Evolutionary conservation across 1,284 basidiomycete genomes (phyloP).

Genomic region (Kalmanozyma brasiliensis): DNA sequence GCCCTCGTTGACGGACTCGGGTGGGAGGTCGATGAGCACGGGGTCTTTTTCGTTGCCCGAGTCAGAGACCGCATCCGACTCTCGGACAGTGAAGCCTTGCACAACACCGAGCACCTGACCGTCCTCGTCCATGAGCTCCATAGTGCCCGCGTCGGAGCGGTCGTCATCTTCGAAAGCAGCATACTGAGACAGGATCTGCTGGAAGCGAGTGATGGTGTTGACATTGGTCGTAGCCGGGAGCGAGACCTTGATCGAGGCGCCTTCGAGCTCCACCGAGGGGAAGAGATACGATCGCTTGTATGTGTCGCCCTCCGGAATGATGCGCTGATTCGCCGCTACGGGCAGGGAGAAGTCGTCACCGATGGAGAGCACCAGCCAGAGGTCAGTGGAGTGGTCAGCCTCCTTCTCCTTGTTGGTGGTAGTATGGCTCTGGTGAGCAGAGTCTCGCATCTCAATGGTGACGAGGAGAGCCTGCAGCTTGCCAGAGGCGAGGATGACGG

Average conservation of each 20-base stretch:
- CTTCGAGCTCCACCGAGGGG: constrained; percentile 48
- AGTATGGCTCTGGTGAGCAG: constrained; percentile 5
- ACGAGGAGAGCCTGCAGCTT: constrained; percentile 43
- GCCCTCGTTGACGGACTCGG: constrained; percentile 29
- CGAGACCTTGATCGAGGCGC: constrained; percentile 46
- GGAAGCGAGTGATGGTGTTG: constrained; percentile 26
- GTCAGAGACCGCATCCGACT: constrained; percentile 42
- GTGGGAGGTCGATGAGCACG: constrained; percentile 52
- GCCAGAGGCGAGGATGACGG: constrained; percentile 38
- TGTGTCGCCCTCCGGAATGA: constrained; percentile 29
- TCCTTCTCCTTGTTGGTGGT: constrained; percentile 4
- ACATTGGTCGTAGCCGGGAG: constrained; percentile 28
- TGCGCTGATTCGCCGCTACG: constrained; percentile 41
- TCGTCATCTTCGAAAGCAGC: constrained; percentile 52
- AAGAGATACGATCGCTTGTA: constrained; percentile 36
- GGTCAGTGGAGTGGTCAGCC: constrained; percentile 39
- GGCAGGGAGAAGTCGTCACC: constrained; percentile 47
- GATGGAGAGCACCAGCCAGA: constrained; percentile 53
- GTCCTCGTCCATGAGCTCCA: constrained; percentile 58
- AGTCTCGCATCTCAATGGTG: constrained; percentile 38
- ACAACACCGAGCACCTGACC: constrained; percentile 52
- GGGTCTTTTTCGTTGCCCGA: constrained; percentile 56
- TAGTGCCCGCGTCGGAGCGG: constrained; percentile 31
- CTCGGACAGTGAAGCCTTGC: constrained; percentile 42
- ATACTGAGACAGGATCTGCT: constrained; percentile 56